phyloP scores from a whole-genome alignment of 352 stramenopile genomes.

The Pythium plurisporium region DNA sequence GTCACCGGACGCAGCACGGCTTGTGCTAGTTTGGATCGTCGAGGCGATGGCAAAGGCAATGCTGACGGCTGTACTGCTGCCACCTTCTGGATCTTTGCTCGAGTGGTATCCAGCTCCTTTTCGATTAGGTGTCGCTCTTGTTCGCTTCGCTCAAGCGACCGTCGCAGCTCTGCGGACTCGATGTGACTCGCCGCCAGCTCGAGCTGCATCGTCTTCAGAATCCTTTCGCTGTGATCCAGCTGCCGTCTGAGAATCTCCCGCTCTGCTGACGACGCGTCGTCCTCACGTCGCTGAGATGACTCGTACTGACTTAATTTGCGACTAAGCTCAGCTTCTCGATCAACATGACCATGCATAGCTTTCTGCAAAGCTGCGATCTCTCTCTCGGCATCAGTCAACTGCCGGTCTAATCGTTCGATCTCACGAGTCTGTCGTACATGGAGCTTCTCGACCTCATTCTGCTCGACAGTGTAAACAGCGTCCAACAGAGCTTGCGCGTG shows the following conservation, averaged over 20 bases:
- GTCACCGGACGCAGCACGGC: conserved; percentile 14
- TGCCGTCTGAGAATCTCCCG: conserved; percentile 48
- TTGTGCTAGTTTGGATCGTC: conserved; percentile 23
- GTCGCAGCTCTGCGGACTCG: background rate
- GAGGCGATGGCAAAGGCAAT: background rate
- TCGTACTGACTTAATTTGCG: background rate
- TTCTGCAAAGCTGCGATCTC: conserved; percentile 20
- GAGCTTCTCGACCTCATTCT: conserved; percentile 8
- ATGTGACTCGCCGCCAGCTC: conserved; percentile 26
- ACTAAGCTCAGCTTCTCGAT: conserved; percentile 20
- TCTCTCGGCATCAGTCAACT: conserved; percentile 30
- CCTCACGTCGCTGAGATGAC: background rate
- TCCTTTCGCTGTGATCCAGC: conserved; percentile 18
- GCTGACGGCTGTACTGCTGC: background rate
- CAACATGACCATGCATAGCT: background rate
- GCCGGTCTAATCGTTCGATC: conserved; percentile 30
- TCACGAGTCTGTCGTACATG: conserved; percentile 27
- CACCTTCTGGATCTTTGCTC: background rate
- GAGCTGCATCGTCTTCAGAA: conserved; percentile 17
- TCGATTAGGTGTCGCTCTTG: background rate
- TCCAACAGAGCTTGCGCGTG: conserved; percentile 21
- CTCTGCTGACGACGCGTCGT: conserved; percentile 29
- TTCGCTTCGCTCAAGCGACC: background rate
- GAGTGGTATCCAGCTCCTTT: background rate
- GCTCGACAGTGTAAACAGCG: conserved; percentile 21